Base-by-base conservation (phyloP, 106 monocot genomes). In the Dendrobium huoshanense region DNA sequence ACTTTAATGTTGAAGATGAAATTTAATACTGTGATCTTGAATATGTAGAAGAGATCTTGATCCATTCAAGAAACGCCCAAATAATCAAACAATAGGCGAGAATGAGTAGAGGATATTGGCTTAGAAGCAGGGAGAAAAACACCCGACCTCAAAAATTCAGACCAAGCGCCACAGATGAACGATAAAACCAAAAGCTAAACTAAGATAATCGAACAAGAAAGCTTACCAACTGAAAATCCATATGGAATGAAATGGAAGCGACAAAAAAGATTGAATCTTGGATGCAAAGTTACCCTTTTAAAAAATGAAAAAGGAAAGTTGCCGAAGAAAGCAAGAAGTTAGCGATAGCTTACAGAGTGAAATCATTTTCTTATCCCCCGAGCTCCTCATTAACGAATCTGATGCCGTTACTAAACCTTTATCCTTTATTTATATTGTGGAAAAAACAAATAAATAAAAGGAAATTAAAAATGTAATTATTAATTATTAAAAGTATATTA, bases 261-360 rank as follows among this genome's bases (percentile, higher is more conserved):
- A 67, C 9, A 67, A 67, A 67, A 67, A 9, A 67, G 24, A 27
- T 27, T 67, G 22, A 15, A 9, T 67, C 67, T 24, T 67, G 2
- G 67, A 73, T 37, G 72, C 18, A 72, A 72, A 73, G 1, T 73
- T 2, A 44, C 42, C 7, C 43, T 42, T 7, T 70, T 31, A 37
- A 70, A 70, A 31, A 70, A 70, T 37, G 15, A 11, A 70, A 70
- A 27, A 70, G 33, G 3, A 31, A 37, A 37, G 37, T 15, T 70
- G 13, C 27, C 1, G 27, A 70, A 70, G 4, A 43, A 42, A 19
- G 5, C 20, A 43, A 74, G 41, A 74, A 22, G 20, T 74, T 19
- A 42, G 43, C 7, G 40, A 43, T 20, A 44, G 74, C 74, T 74
- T 74, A 74, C 74, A 43, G 74, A 43, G 74, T 18, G 43, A 74